These are phyloP conservation scores for Beauveria medogensis DNA, from an alignment of 2,329 filamentous ascomycete genomes.

Conservation along the genomic window DNA sequence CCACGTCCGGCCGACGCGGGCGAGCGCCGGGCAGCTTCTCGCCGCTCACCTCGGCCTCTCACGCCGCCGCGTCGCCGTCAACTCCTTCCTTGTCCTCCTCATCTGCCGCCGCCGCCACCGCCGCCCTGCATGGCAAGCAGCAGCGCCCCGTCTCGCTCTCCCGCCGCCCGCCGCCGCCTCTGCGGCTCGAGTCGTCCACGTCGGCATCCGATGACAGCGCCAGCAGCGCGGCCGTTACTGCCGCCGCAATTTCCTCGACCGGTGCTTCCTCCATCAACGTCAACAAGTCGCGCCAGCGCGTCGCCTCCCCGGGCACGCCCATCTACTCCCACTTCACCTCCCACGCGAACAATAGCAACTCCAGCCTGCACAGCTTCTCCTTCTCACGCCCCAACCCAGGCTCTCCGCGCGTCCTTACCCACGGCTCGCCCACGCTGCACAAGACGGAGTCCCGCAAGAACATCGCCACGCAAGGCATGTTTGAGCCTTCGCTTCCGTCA, in stretches of 20 bases:
- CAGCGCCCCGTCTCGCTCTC: conserved; percentile 19
- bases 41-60: conserved; percentile 31
- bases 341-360: conserved; percentile 39
- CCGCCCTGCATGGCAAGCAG: conserved; percentile 11
- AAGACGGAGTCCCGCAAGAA: conserved; percentile 53
- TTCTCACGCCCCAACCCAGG: conserved; percentile 46
- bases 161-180: conserved; percentile 25
- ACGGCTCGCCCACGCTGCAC: conserved; percentile 22
- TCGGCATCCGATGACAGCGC: background rate
- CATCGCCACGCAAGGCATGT: conserved; percentile 67
- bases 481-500: conserved; percentile 64
- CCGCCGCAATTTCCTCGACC: conserved; percentile 20
- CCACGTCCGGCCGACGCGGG: conserved; percentile 28
- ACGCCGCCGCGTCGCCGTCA: conserved; percentile 16
- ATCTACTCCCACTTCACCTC: conserved; percentile 41
- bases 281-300: conserved; percentile 36
- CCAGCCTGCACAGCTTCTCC: conserved; percentile 44
- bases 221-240: conserved; percentile 12
- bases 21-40: conserved; percentile 50
- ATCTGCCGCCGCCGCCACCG: conserved; percentile 18
- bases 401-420: conserved; percentile 21
- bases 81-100: conserved; percentile 13
- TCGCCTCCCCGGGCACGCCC: conserved; percentile 33
- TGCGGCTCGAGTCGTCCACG: conserved; percentile 22
- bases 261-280: conserved; percentile 30